Percentiles rank a stretch among this genome's conserved stretches.
Evolutionary conservation across 768 basidiomycete genomes (phyloP).

Genomic region (Crepidotus variabilis): DNA sequence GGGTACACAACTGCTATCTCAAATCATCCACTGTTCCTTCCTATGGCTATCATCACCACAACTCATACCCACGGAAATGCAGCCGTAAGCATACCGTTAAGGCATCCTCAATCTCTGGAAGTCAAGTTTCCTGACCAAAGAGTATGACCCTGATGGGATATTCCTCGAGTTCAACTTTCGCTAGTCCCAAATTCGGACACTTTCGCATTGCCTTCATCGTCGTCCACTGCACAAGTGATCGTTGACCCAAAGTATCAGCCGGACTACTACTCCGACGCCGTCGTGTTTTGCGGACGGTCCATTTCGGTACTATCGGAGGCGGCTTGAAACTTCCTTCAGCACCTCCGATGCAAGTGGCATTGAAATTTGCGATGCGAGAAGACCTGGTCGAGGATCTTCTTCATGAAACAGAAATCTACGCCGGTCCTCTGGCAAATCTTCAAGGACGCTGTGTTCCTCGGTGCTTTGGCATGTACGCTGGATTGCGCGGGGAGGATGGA

Average conservation of each 20-base stretch:
- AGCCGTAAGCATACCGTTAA: too few species aligned
- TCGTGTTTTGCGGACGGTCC: conserved; percentile 30
- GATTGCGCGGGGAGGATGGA: conserved; percentile 23
- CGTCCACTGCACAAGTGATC: conserved; percentile 19
- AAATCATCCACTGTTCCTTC: not conserved
- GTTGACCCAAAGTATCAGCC: conserved; percentile 27
- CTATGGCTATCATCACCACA: not conserved
- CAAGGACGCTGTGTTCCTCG: conserved; percentile 30
- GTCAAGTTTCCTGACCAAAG: conserved; percentile 27
- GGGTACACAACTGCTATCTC: not conserved
- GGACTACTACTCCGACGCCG: conserved; percentile 34
- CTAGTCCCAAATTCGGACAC: conserved; percentile 11
- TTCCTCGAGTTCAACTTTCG: conserved; percentile 25
- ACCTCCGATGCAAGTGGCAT: conserved; percentile 15
- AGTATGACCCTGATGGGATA: conserved; percentile 33
- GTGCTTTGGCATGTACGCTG: conserved; percentile 31
- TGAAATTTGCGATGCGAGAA: conserved; percentile 37
- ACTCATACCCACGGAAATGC: not conserved
- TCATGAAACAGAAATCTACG: conserved; percentile 30
- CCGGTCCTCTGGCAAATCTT: conserved; percentile 24
- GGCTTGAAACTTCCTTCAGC: not conserved
- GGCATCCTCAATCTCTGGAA: conserved; percentile 13
- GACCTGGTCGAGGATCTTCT: conserved; percentile 31
- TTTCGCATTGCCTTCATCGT: conserved; percentile 1
- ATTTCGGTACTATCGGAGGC: conserved; percentile 7